phyloP scores from a whole-genome alignment of 768 basidiomycete species.

The Boletus huronensis region DNA sequence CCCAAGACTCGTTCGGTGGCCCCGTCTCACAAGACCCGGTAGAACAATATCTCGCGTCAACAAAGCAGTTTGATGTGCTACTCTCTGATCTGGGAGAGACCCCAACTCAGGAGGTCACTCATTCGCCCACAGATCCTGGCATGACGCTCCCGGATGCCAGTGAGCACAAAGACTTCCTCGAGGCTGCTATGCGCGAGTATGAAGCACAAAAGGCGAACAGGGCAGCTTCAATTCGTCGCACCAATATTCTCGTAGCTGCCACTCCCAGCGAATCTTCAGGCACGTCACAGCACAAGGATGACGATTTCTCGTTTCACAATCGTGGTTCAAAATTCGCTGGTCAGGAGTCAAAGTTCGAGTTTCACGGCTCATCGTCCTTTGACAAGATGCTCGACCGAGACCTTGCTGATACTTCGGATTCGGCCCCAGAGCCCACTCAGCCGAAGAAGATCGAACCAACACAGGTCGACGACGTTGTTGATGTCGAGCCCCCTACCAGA shows the following conservation, averaged over 20 bases:
- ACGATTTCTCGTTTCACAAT: slow-evolving; percentile 7
- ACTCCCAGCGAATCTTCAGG: slow-evolving; percentile 43
- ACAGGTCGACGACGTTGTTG: slow-evolving; percentile 3
- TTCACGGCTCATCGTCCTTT: slow-evolving; percentile 41
- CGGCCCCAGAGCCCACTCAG: slow-evolving; percentile 21
- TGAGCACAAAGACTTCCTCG: slow-evolving; percentile 27
- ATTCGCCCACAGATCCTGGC: slow-evolving; percentile 40
- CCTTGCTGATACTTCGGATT: slow-evolving; percentile 22
- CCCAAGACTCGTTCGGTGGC: slow-evolving; percentile 64
- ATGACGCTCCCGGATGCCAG: slow-evolving; percentile 50
- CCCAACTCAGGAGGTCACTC: slow-evolving; percentile 25
- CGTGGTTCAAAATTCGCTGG: slow-evolving; percentile 13
- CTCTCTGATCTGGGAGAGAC: slow-evolving; percentile 50
- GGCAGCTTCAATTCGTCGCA: slow-evolving; percentile 6
- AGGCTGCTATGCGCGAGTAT: slow-evolving; percentile 24
- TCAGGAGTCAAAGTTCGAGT: slow-evolving; percentile 33
- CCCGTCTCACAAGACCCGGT: slow-evolving; percentile 47
- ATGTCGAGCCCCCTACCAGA: neutral
- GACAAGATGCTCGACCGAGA: slow-evolving; percentile 37
- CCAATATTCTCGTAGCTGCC: slow-evolving; percentile 44
- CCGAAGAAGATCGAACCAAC: slow-evolving; percentile 3
- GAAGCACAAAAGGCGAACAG: slow-evolving; percentile 20
- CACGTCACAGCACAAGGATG: slow-evolving; percentile 12
- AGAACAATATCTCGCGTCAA: slow-evolving; percentile 42
- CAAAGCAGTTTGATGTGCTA: slow-evolving; percentile 53